Percentiles rank a stretch among this genome's conserved stretches.
Conservation (phyloP, 169 alveolate genomes). For the Plasmodium chabaudi region DNA sequence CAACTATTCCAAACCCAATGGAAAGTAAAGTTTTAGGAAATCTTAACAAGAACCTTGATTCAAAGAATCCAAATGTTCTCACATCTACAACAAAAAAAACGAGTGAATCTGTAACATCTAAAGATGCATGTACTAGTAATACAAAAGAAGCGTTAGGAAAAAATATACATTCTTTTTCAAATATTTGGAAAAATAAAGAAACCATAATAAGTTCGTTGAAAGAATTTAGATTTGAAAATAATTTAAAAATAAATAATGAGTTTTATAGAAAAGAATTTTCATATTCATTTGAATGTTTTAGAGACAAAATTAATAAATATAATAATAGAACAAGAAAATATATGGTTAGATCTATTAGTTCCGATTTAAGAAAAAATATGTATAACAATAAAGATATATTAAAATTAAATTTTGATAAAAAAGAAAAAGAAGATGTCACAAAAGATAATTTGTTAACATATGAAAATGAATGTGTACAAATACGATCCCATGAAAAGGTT, state of each 20-base stretch:
- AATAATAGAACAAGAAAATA: slow-evolving; percentile 24
- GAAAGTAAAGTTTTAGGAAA: too few species aligned
- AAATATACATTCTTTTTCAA: too few species aligned
- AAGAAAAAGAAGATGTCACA: slow-evolving; percentile 73
- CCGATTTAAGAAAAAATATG: slow-evolving; percentile 50
- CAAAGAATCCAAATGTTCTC: too few species aligned
- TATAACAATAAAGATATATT: slow-evolving; percentile 23
- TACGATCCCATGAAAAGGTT: background rate
- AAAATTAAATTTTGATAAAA: slow-evolving; percentile 59
- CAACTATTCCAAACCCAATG: too few species aligned
- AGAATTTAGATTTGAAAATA: too few species aligned
- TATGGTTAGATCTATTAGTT: slow-evolving; percentile 64
- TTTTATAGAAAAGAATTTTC: slow-evolving; percentile 29
- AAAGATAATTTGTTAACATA: slow-evolving; percentile 73
- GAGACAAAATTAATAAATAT: slow-evolving; percentile 5
- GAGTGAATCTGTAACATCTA: too few species aligned
- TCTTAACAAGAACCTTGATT: too few species aligned
- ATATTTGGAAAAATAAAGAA: too few species aligned
- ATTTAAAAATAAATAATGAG: background rate
- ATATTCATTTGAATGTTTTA: slow-evolving; percentile 1
- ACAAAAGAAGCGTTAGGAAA: too few species aligned
- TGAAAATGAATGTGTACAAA: slow-evolving; percentile 28
- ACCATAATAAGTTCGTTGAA: too few species aligned
- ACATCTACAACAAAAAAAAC: too few species aligned
- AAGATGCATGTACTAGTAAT: too few species aligned